Evolutionary conservation across 169 alveolate species (phyloP).

Genomic region (Plasmodium fragile): DNA sequence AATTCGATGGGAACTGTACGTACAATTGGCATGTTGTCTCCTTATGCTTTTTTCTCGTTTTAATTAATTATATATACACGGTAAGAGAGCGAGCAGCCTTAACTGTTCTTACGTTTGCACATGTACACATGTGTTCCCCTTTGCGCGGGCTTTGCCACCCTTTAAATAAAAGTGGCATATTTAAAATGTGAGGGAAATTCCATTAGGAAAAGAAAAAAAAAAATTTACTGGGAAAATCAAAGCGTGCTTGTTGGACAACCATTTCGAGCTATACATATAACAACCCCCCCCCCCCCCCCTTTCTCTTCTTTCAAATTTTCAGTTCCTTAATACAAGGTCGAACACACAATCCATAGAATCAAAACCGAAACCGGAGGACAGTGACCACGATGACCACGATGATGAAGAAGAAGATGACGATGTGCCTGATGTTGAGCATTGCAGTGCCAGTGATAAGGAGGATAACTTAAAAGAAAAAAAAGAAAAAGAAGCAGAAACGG

Average conservation of each 20-base stretch:
- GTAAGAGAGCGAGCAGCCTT: background rate
- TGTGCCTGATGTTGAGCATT: background rate
- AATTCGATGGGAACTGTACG: background rate
- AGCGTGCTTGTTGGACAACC: background rate
- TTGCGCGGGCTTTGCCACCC: background rate
- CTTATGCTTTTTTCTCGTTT: background rate
- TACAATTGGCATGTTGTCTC: background rate
- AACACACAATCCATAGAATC: background rate
- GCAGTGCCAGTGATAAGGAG: background rate
- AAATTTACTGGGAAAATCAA: background rate
- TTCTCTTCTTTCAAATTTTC: background rate
- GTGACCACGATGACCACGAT: background rate
- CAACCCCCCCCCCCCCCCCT: background rate
- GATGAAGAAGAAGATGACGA: background rate
- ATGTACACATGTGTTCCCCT: background rate
- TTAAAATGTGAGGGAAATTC: background rate
- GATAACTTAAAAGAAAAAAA: background rate
- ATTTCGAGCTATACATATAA: background rate
- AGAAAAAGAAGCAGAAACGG: background rate
- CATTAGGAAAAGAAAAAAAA: background rate
- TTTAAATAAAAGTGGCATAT: background rate
- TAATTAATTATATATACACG: background rate
- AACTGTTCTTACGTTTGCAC: background rate
- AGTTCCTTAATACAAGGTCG: background rate
- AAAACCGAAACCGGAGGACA: background rate